Evolutionary conservation across 2,329 filamentous ascomycete genomes (phyloP).

Genomic region (Venturiaceae sp.): DNA sequence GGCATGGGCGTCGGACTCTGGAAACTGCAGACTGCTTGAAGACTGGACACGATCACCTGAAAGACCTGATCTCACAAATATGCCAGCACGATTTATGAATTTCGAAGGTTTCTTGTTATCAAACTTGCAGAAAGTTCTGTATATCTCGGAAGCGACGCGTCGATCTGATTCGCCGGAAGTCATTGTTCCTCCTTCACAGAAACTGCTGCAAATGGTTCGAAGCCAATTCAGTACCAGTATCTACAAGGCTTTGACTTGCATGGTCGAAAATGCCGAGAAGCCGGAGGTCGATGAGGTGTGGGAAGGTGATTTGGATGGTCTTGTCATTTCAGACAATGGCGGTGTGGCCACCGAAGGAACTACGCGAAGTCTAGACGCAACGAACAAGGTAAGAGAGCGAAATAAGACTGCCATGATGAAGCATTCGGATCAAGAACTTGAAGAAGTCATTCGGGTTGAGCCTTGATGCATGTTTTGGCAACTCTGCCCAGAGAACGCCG

Average conservation of each 20-base stretch:
- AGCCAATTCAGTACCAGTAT: constrained; percentile 88
- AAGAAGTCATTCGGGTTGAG: no score
- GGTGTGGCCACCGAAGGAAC: constrained; percentile 14
- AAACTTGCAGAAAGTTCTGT: constrained; percentile 92
- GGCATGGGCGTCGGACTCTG: constrained; percentile 88
- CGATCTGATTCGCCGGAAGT: constrained; percentile 73
- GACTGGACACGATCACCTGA: constrained; percentile 83
- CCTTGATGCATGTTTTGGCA: no score
- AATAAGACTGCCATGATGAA: no score
- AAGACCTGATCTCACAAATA: constrained; percentile 75
- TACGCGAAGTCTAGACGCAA: constrained; percentile 24
- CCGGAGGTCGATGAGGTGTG: constrained; percentile 49
- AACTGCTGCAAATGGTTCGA: constrained; percentile 82
- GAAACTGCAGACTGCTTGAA: constrained; percentile 85
- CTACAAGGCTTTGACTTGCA: constrained; percentile 87
- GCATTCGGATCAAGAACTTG: background rate
- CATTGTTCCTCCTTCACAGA: constrained; percentile 73
- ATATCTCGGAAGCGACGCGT: constrained; percentile 74
- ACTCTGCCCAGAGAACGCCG: no score
- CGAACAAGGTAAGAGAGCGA: constrained; percentile 23
- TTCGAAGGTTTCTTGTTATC: constrained; percentile 75
- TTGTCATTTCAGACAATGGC: constrained; percentile 25
- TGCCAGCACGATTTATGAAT: constrained; percentile 76
- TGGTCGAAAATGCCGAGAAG: constrained; percentile 92
- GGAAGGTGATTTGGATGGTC: constrained; percentile 41